Conservation (phyloP, 192 early-diverging fungal species). For the Coemansia sp. region DNA sequence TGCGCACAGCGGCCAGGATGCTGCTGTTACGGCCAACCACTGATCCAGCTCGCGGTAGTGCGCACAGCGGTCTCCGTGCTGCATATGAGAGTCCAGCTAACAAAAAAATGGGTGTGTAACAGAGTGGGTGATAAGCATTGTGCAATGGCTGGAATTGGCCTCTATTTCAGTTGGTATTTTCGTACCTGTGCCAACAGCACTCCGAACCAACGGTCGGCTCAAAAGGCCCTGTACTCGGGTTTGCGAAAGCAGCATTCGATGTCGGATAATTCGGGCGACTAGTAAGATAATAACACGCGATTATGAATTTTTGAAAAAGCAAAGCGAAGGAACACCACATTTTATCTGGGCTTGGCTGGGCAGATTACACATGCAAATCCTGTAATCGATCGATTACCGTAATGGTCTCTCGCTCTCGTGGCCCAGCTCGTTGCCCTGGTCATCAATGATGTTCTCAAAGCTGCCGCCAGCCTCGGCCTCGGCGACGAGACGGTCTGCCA, state of each 20-base stretch:
- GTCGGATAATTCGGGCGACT: background rate
- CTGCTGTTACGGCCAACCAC: background rate
- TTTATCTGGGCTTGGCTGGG: background rate
- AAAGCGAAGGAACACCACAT: background rate
- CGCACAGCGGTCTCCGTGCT: conserved; percentile 3
- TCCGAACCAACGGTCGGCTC: conserved; percentile 3
- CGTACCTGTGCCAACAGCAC: background rate
- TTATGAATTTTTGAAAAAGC: background rate
- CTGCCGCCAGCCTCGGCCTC: conserved; percentile 15
- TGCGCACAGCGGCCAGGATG: background rate
- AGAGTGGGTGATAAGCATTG: background rate
- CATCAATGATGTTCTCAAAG: conserved; percentile 5
- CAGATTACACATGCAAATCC: background rate
- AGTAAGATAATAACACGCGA: background rate
- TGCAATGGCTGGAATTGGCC: background rate
- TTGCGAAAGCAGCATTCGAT: conserved; percentile 11
- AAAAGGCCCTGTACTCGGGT: background rate
- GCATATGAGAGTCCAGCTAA: conserved; percentile 13
- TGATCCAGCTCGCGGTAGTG: background rate
- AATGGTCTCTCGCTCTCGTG: background rate
- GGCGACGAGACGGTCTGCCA: conserved; percentile 28
- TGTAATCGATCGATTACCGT: conserved; percentile 2
- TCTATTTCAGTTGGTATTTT: background rate
- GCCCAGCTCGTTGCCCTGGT: background rate
- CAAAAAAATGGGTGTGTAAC: background rate